Evolutionary conservation across 805 yeast species (phyloP).

Genomic region (Candida loeiensis): DNA sequence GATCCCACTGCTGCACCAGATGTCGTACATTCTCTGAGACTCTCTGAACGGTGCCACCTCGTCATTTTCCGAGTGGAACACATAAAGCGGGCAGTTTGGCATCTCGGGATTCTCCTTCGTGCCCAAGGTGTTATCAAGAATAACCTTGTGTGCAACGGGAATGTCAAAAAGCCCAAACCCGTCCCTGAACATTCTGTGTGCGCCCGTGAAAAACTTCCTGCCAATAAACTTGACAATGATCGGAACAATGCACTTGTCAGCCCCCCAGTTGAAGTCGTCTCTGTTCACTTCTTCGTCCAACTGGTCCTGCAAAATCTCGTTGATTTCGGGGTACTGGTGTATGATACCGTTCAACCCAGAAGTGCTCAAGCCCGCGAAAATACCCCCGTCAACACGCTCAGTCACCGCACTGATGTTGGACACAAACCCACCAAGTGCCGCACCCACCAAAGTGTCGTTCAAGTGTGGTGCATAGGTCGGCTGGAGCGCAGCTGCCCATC

Average conservation of each 20-base stretch:
- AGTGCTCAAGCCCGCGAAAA: slow-evolving; percentile 29
- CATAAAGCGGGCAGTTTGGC: slow-evolving; percentile 12
- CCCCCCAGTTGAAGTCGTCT: slow-evolving; percentile 6
- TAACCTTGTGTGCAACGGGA: slow-evolving; percentile 11
- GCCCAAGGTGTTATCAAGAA: slow-evolving; percentile 23
- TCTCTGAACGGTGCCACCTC: slow-evolving; percentile 13
- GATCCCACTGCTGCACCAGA: slow-evolving; percentile 13
- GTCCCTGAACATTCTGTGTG: slow-evolving; percentile 8
- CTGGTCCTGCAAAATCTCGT: background rate
- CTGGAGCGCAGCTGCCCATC: slow-evolving; percentile 24
- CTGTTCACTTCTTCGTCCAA: background rate
- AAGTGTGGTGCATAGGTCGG: slow-evolving; percentile 26
- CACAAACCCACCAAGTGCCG: slow-evolving; percentile 35
- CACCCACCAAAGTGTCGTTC: slow-evolving; percentile 20
- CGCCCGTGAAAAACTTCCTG: slow-evolving; percentile 14
- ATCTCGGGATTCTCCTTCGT: slow-evolving; percentile 9
- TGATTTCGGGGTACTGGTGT: slow-evolving; percentile 28
- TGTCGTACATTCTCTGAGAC: slow-evolving; percentile 10
- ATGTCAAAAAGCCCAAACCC: slow-evolving; percentile 18
- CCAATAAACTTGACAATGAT: slow-evolving; percentile 4
- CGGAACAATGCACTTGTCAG: slow-evolving; percentile 3
- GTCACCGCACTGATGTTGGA: slow-evolving; percentile 29
- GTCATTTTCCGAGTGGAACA: slow-evolving; percentile 13
- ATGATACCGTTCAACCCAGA: slow-evolving; percentile 28
- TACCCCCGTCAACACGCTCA: slow-evolving; percentile 21